These are phyloP conservation scores for Termitomyces bulborhizus DNA, from an alignment of 768 basidiomycete genomes.

Conservation along the genomic window DNA sequence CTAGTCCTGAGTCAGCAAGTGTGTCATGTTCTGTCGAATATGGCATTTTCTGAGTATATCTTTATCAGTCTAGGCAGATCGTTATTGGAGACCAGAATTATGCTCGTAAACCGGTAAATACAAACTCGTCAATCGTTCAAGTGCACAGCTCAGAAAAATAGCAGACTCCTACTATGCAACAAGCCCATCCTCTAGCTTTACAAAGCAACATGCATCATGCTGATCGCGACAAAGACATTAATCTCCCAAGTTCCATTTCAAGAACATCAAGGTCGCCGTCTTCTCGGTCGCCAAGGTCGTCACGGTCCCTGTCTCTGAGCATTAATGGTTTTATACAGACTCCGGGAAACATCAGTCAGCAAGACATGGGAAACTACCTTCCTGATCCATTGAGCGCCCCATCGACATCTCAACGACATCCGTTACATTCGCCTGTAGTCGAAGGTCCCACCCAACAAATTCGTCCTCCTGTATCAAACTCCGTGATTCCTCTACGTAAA, in stretches of 20 bases:
- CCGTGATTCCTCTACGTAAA: background rate
- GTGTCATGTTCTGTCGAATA: background rate
- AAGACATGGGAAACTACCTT: background rate
- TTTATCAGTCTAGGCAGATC: background rate
- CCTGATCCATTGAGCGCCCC: constrained; percentile 7
- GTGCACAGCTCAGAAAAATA: background rate
- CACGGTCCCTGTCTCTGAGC: constrained; percentile 4
- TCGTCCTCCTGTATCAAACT: background rate
- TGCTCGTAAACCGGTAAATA: background rate
- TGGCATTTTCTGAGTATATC: background rate
- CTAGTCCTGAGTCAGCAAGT: background rate
- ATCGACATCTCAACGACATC: background rate
- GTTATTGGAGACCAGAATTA: background rate
- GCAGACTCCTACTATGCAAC: background rate
- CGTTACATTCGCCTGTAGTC: background rate
- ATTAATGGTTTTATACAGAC: background rate
- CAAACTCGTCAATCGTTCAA: background rate
- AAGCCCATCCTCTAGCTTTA: background rate
- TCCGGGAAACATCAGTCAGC: background rate
- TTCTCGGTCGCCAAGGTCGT: background rate
- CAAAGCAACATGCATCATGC: background rate
- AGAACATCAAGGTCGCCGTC: background rate
- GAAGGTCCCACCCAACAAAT: background rate
- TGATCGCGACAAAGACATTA: background rate
- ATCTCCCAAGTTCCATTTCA: constrained; percentile 3